Percentiles rank a stretch among this genome's conserved stretches.
phyloP scores from a whole-genome alignment of 768 basidiomycete species.

The Gautieria morchelliformis region DNA sequence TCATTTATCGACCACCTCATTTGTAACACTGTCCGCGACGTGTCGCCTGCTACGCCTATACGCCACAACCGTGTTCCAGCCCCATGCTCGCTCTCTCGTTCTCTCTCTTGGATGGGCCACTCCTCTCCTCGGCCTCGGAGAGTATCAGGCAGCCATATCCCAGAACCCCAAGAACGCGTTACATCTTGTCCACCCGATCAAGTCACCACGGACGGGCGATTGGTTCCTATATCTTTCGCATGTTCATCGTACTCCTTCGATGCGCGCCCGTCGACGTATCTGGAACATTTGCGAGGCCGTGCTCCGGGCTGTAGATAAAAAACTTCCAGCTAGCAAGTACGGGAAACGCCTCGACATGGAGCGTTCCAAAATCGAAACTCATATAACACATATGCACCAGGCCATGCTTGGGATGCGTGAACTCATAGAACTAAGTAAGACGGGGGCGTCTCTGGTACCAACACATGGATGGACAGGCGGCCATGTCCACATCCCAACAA shows the following conservation, averaged over 20 bases:
- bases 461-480: too few species aligned
- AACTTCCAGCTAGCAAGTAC: constrained; percentile 13
- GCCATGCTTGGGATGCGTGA: too few species aligned
- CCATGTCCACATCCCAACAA: too few species aligned
- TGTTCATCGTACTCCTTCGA: constrained; percentile 16
- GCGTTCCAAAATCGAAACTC: background rate
- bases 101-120: constrained; percentile 19
- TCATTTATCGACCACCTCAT: constrained; percentile 14
- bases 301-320: constrained; percentile 10
- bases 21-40: constrained; percentile 16
- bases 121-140: constrained; percentile 9
- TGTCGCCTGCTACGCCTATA: constrained; percentile 20
- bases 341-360: background rate
- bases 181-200: constrained; percentile 12
- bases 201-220: constrained; percentile 14
- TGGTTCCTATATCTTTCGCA: constrained; percentile 20
- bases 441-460: too few species aligned
- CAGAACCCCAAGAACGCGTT: background rate
- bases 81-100: constrained; percentile 16
- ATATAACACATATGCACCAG: background rate
- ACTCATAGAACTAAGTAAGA: too few species aligned
- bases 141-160: constrained; percentile 8
- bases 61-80: constrained; percentile 16
- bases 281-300: constrained; percentile 18
- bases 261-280: constrained; percentile 19